Evolutionary conservation across 2,329 filamentous ascomycete genomes (phyloP).

Genomic region (Penicillium sp.): DNA sequence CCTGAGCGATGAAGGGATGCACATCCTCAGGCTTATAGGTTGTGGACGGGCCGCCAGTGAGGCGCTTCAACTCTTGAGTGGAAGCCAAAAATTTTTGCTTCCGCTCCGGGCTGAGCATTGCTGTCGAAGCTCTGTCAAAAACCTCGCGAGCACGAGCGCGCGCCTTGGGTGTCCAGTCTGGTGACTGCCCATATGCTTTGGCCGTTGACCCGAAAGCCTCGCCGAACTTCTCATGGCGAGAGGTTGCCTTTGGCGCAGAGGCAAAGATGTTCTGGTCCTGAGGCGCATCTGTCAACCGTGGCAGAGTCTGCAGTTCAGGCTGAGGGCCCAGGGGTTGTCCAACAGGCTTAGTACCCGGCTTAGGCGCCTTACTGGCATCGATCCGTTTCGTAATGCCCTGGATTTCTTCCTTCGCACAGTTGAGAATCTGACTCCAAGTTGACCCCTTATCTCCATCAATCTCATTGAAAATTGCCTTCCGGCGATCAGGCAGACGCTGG

Average conservation of each 20-base stretch:
- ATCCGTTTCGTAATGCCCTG: constrained; percentile 69
- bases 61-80: constrained; percentile 40
- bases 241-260: constrained; percentile 39
- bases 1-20: constrained; percentile 50
- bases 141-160: constrained; percentile 40
- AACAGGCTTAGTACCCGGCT: constrained; percentile 31
- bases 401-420: constrained; percentile 69
- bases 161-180: constrained; percentile 47
- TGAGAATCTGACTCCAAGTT: constrained; percentile 77
- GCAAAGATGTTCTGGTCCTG: constrained; percentile 52
- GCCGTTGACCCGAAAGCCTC: constrained; percentile 47
- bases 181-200: constrained; percentile 48
- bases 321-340: constrained; percentile 47
- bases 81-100: constrained; percentile 41
- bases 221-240: constrained; percentile 39
- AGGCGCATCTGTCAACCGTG: constrained; percentile 52
- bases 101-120: constrained; percentile 42
- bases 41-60: constrained; percentile 32
- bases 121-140: constrained; percentile 42
- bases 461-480: constrained; percentile 81
- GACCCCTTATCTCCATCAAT: constrained; percentile 79
- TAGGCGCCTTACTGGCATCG: constrained; percentile 58
- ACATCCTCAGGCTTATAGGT: constrained; percentile 52
- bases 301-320: constrained; percentile 48
- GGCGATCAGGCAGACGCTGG: constrained; percentile 69